These are phyloP conservation scores for Claviceps sp. DNA, from an alignment of 2,329 filamentous ascomycete genomes.

Conservation along the genomic window DNA sequence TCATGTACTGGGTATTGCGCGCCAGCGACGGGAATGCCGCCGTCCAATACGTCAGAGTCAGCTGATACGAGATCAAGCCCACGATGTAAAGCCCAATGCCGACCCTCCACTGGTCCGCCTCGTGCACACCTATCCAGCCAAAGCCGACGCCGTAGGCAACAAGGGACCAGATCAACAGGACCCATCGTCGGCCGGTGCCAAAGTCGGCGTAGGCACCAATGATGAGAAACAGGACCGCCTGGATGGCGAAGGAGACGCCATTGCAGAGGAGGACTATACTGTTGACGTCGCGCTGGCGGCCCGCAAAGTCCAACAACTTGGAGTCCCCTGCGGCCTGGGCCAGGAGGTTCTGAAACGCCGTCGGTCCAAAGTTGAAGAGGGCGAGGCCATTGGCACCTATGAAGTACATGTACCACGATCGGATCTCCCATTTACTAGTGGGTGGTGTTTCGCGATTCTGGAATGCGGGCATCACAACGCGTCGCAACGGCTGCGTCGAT, in stretches of 20 bases:
- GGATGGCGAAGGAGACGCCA: conserved; percentile 54
- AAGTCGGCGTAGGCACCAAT: conserved; percentile 48
- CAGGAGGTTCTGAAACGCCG: conserved; percentile 51
- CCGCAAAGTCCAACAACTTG: conserved; percentile 40
- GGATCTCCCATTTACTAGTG: conserved; percentile 14
- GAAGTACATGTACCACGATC: conserved; percentile 36
- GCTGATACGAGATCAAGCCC: conserved; percentile 52
- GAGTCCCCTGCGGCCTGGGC: conserved; percentile 43
- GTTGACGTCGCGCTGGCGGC: conserved; percentile 44
- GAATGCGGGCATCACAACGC: conserved; percentile 1
- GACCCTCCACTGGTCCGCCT: conserved; percentile 42
- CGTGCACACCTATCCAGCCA: conserved; percentile 53
- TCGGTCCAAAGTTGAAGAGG: conserved; percentile 51
- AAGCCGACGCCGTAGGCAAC: conserved; percentile 52
- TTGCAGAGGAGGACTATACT: conserved; percentile 53
- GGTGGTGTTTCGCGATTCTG: conserved; percentile 1
- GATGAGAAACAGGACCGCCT: conserved; percentile 42
- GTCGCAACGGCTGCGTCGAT: not conserved
- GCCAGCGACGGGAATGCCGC: conserved; percentile 36
- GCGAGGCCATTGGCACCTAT: conserved; percentile 52
- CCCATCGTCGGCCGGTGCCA: conserved; percentile 48
- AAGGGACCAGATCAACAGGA: conserved; percentile 47
- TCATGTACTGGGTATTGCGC: conserved; percentile 21
- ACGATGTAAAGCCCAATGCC: conserved; percentile 52
- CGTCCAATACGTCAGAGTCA: conserved; percentile 56